A percentile compares a stretch with the other conserved stretches of the same genome.
phyloP scores from a whole-genome alignment of 73 alveolate species.

The Symbiodinium natans region DNA sequence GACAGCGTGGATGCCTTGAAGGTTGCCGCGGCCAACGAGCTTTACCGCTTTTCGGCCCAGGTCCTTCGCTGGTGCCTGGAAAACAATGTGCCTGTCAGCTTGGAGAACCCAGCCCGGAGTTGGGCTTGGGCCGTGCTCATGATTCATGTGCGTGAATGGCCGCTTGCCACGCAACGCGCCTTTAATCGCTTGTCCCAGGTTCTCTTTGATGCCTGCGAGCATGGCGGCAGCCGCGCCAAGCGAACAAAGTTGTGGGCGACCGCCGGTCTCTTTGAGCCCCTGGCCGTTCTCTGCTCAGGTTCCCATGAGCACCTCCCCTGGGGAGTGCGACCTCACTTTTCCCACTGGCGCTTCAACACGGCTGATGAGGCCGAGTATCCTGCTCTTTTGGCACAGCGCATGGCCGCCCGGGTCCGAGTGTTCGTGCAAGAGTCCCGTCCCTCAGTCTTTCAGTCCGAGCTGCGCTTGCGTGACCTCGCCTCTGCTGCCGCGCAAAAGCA shows the following conservation, averaged over 20 bases:
- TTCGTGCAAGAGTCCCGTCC: too few relatives aligned
- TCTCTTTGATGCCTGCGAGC: not conserved
- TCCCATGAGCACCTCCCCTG: constrained; percentile 1
- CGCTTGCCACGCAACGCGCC: not conserved
- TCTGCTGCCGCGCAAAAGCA: not conserved
- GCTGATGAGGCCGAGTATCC: not conserved
- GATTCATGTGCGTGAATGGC: too few relatives aligned
- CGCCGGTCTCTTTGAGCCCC: not conserved
- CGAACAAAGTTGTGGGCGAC: not conserved
- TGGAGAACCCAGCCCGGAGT: not conserved
- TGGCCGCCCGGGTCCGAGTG: not conserved
- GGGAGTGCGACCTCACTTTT: not conserved
- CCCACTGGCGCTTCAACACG: not conserved
- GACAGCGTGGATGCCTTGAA: not conserved
- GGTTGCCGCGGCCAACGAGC: not conserved
- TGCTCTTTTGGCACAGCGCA: not conserved
- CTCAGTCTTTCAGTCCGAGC: too few relatives aligned
- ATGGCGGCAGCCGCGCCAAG: not conserved
- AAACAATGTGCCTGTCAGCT: not conserved
- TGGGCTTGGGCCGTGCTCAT: not conserved
- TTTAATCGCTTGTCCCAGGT: not conserved
- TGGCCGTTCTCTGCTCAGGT: not conserved
- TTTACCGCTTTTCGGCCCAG: not conserved
- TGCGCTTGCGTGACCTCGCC: not conserved
- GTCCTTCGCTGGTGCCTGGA: not conserved